Percentiles rank a stretch among this genome's conserved stretches.
Evolutionary conservation across 1,284 basidiomycete species (phyloP).

Genomic region (Rhodotorula sp.): DNA sequence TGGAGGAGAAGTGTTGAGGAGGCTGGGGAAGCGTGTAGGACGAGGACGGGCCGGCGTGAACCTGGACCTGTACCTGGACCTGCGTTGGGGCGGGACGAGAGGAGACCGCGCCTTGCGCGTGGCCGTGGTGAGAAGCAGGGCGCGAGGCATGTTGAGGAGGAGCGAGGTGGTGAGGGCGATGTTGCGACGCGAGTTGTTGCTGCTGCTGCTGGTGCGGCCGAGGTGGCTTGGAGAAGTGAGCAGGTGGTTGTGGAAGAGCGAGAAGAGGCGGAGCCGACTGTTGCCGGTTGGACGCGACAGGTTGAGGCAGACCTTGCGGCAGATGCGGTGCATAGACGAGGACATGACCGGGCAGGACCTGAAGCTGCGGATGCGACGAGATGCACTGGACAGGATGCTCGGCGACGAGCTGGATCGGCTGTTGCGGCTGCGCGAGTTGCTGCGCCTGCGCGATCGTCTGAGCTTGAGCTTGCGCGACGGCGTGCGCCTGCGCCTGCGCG

Average conservation of each 20-base stretch:
- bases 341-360: background rate
- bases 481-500: background rate
- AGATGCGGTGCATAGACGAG: constrained; percentile 5
- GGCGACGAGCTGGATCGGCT: background rate
- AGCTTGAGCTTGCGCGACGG: background rate
- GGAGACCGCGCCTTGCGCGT: background rate
- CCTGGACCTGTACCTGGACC: constrained; percentile 14
- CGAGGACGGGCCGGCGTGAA: background rate
- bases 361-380: background rate
- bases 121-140: background rate
- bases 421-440: background rate
- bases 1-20: background rate
- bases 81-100: background rate
- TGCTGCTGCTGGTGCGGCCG: background rate
- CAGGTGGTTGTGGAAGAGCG: background rate
- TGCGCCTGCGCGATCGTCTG: background rate
- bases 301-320: too few relatives aligned
- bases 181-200: background rate
- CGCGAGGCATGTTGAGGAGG: background rate
- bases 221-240: background rate
- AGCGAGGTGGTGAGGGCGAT: background rate
- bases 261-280: background rate
- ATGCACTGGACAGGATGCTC: background rate
- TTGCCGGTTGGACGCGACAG: background rate
- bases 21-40: too few relatives aligned